Evolutionary conservation across 2,329 filamentous ascomycete genomes (phyloP).

Genomic region (Neofusicoccum kwambonambiense): DNA sequence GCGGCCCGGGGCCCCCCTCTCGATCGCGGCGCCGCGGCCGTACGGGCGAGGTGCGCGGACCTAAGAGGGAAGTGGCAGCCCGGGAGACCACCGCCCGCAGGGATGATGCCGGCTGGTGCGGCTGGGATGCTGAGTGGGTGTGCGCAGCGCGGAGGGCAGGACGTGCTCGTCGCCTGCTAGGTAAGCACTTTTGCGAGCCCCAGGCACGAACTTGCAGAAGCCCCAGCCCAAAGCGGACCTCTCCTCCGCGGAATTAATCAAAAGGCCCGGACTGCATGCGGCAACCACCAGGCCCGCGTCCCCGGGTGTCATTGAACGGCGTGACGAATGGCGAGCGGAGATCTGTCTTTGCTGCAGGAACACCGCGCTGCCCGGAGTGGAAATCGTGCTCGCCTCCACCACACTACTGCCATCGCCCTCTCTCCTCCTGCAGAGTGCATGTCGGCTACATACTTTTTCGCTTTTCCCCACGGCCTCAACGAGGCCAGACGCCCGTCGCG

Average conservation of each 20-base stretch:
- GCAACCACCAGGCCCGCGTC: not conserved
- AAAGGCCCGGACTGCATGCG: not conserved
- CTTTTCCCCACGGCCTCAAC: not conserved
- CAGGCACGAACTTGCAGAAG: not conserved
- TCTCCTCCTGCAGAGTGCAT: not conserved
- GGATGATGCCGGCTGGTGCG: not conserved
- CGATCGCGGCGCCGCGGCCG: not conserved
- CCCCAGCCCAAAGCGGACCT: not conserved
- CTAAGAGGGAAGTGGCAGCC: not conserved
- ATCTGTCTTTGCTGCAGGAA: not conserved
- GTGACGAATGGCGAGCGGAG: not conserved
- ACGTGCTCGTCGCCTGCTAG: not conserved
- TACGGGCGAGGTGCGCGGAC: not conserved
- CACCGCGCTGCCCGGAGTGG: not conserved
- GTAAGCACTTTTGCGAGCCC: not conserved
- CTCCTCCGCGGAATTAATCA: slow-evolving; percentile 14
- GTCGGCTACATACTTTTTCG: not conserved
- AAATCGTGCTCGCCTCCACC: not conserved
- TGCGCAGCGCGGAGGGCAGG: not conserved
- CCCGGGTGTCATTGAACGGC: not conserved
- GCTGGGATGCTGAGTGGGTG: not conserved
- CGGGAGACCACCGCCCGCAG: not conserved
- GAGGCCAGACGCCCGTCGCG: not conserved
- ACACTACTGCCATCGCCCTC: not conserved
- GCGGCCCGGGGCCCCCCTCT: not conserved